Conservation (phyloP, 2,329 filamentous ascomycete genomes). For the Aspergillus luchuensis region DNA sequence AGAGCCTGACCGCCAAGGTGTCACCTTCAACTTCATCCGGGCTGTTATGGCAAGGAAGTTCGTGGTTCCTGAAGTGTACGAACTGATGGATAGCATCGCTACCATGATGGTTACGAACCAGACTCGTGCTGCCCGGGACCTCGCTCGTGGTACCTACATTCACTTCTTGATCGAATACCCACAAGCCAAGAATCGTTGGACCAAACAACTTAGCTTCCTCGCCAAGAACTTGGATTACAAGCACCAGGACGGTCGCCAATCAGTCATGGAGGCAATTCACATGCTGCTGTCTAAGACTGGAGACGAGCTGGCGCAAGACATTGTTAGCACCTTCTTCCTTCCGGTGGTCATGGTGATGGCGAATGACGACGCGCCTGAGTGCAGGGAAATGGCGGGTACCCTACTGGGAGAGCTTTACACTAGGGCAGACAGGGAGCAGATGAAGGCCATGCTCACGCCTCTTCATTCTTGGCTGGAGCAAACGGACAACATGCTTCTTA, state of each 20-base stretch:
- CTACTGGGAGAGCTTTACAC: slow-evolving; percentile 80
- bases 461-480: slow-evolving; percentile 76
- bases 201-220: slow-evolving; percentile 85
- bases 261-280: slow-evolving; percentile 89
- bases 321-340: slow-evolving; percentile 79
- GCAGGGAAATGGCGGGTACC: slow-evolving; percentile 76
- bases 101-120: slow-evolving; percentile 96
- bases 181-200: slow-evolving; percentile 84
- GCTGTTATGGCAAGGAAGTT: slow-evolving; percentile 83
- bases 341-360: slow-evolving; percentile 81
- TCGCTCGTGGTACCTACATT: slow-evolving; percentile 86
- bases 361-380: slow-evolving; percentile 86
- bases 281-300: slow-evolving; percentile 83
- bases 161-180: slow-evolving; percentile 95
- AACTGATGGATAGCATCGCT: slow-evolving; percentile 84
- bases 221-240: slow-evolving; percentile 90
- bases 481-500: slow-evolving; percentile 69
- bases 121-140: slow-evolving; percentile 80
- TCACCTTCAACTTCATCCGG: slow-evolving; percentile 92
- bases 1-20: slow-evolving; percentile 85
- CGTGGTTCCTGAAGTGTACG: slow-evolving; percentile 84
- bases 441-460: slow-evolving; percentile 69
- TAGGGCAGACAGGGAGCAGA: slow-evolving; percentile 71
- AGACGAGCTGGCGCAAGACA: slow-evolving; percentile 78
- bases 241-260: slow-evolving; percentile 82